Evolutionary conservation across 441 rosid species (phyloP), one percentile per base, ranked within the genome.

Genomic region (Populus trichocarpa): DNA sequence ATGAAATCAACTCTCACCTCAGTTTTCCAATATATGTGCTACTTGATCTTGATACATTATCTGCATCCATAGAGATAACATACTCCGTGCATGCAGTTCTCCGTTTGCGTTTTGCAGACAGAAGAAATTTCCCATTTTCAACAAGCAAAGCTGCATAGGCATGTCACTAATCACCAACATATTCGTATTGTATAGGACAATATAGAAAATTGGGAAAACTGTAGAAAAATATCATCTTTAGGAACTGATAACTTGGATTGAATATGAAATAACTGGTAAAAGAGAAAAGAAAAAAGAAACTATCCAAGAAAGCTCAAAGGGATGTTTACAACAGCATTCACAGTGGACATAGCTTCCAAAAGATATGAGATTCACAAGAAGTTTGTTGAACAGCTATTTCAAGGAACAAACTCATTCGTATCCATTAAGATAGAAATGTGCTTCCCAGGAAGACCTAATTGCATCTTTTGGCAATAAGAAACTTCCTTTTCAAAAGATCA

Each of bases 61-160:
- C 95, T 0, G 97, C 94, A 67, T 93, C 91, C 94, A 91, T 95
- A 18, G 97, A 95, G 87, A 95, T 88, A 42, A 95, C 93, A 74
- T 95, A 95, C 89, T 95, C 99, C 0, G 98, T 93, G 88, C 89
- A 87, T 25, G 97, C 91, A 67, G 95, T 96, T 89, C 97, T 89
- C 83, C 97, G 79, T 33, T 92, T 93, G 72, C 97, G 89, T 82
- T 96, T 96, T 3, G 97, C 99, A 11, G 99, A 92, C 42, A 96
- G 92, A 84, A 96, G 96, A 74, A 96, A 96, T 85, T 96, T 96
- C n/a, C 99, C 99, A 83, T 91, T 96, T 85, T 96, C 98, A 80
- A 92, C 98, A 81, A 92, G 89, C 87, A 93, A 74, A 72, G 96
- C 99, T 95, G 88, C 79, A 86, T 73, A 10, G 59, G 20, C 35